Evolutionary conservation across 768 basidiomycete genomes (phyloP).

Genomic region (Rhodotorula kratochvilovae): DNA sequence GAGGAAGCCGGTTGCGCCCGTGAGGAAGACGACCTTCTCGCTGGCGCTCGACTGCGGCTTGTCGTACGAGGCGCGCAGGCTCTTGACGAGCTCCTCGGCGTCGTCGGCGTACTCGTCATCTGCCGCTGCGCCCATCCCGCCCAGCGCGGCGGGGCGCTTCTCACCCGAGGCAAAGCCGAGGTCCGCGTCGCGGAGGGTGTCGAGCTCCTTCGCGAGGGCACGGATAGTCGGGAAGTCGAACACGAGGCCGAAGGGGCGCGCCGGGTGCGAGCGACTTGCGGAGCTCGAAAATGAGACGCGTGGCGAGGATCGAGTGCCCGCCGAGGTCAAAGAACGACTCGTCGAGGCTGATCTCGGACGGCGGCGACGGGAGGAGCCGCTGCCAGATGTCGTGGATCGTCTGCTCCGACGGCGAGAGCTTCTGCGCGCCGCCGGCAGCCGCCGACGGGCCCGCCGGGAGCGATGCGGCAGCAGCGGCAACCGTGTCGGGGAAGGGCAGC

Average conservation of each 20-base stretch:
- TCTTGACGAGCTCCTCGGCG: slow-evolving; percentile 59
- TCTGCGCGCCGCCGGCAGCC: slow-evolving; percentile 45
- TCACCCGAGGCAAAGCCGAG: slow-evolving; percentile 60
- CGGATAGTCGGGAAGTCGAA: slow-evolving; percentile 84
- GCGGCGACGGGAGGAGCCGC: slow-evolving; percentile 65
- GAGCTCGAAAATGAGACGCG: slow-evolving; percentile 92
- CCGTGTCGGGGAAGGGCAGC: slow-evolving; percentile 96
- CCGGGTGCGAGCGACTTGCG: slow-evolving; percentile 85
- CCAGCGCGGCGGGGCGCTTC: slow-evolving; percentile 26
- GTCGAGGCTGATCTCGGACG: slow-evolving; percentile 66
- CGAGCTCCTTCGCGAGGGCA: slow-evolving; percentile 70
- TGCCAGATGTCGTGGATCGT: slow-evolving; percentile 81
- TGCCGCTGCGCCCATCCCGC: slow-evolving; percentile 10
- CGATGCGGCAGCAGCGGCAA: slow-evolving; percentile 55
- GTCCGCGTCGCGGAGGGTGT: slow-evolving; percentile 69
- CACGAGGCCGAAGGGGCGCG: slow-evolving; percentile 81
- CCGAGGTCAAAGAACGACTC: slow-evolving; percentile 98
- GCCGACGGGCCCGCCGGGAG: slow-evolving; percentile 33
- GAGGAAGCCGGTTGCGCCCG: slow-evolving; percentile 94
- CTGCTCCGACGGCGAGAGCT: slow-evolving; percentile 66
- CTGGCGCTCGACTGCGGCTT: slow-evolving; percentile 39
- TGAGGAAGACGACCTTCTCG: slow-evolving; percentile 73
- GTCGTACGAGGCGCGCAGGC: slow-evolving; percentile 61
- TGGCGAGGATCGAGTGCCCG: slow-evolving; percentile 96
- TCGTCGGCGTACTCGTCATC: slow-evolving; percentile 69